Evolutionary conservation across 352 stramenopile genomes (phyloP), one percentile per base, ranked within the genome.

Genomic region (Pythium guiyangense): DNA sequence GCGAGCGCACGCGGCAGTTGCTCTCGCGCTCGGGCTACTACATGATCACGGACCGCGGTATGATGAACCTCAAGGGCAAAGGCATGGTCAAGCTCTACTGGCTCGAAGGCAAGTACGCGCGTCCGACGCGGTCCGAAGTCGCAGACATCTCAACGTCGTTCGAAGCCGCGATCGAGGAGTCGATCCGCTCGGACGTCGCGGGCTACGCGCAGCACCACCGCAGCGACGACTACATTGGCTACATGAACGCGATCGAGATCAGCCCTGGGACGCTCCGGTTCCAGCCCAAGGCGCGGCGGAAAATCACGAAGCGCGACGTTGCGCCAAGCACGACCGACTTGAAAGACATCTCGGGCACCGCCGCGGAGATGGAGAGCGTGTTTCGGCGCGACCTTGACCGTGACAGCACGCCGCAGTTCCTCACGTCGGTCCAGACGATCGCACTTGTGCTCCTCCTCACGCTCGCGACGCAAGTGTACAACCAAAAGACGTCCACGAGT

Each of bases 61-160:
- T 72, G 52, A 80, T 90, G 57, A 77, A 84, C 42, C 64, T 92
- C 1, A 90, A 92, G 47, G 82, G 79, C 15, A 90, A 92, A 66
- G 79, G 79, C 2, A 74, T 81, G 60, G 69, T 86, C 43, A 75
- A 79, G 53, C 70, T 90, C 6, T 84, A 71, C 56, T 90, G 77
- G 75, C 71, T 90, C 26, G 75, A 88, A 15, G 75, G 71, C 0
- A 90, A 88, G 52, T 64, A 70, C 49, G 50, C 57, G 6, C 54
- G 34, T 3, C 59, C 69, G 18, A 35, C 50, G 22, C 51, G 58
- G 0, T 56, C 61, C 15, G 64, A 79, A 11, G 48, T 62, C 31
- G 45, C 57, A 0, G 71, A 79, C 9, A 20, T 90, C 1, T 71
- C 37, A 25, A 53, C 29, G 8, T 57, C 56, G 1, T 73, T 88